Conservation (phyloP, 805 yeast genomes). For the Lachancea lanzarotensis region DNA sequence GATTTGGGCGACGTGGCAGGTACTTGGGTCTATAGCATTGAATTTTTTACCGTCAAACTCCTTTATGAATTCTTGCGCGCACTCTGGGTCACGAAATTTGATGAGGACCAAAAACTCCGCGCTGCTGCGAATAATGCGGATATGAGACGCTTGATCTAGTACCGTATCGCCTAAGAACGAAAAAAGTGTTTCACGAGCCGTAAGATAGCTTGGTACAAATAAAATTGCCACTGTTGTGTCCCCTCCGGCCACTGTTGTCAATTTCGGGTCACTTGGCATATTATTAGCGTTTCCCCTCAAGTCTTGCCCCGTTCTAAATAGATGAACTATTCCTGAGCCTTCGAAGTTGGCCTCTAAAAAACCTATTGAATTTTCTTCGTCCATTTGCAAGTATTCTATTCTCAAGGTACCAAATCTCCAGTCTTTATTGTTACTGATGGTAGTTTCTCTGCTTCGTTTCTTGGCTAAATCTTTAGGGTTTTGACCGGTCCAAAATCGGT, state of each 20-base stretch:
- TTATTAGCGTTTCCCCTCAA: not conserved
- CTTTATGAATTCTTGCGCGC: constrained; percentile 59
- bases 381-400: not conserved
- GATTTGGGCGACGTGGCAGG: constrained; percentile 71
- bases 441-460: too few relatives aligned
- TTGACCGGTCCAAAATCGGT: constrained; percentile 2
- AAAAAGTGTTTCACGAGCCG: constrained; percentile 76
- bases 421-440: not conserved
- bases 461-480: too few relatives aligned
- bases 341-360: constrained; percentile 46
- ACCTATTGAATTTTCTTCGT: not conserved
- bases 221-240: constrained; percentile 68
- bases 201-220: constrained; percentile 84
- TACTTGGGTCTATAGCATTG: constrained; percentile 84
- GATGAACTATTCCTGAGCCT: constrained; percentile 68
- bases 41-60: constrained; percentile 66
- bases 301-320: constrained; percentile 44
- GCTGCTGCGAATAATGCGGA: constrained; percentile 63
- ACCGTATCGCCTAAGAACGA: constrained; percentile 58
- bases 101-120: constrained; percentile 64
- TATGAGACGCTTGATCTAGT: constrained; percentile 55
- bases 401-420: constrained; percentile 4
- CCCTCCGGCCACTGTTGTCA: constrained; percentile 39
- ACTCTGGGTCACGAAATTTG: constrained; percentile 53
- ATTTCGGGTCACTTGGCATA: constrained; percentile 10